Conservation (phyloP, 1,139 yeast genomes). For the Kodamaea alishanica region DNA sequence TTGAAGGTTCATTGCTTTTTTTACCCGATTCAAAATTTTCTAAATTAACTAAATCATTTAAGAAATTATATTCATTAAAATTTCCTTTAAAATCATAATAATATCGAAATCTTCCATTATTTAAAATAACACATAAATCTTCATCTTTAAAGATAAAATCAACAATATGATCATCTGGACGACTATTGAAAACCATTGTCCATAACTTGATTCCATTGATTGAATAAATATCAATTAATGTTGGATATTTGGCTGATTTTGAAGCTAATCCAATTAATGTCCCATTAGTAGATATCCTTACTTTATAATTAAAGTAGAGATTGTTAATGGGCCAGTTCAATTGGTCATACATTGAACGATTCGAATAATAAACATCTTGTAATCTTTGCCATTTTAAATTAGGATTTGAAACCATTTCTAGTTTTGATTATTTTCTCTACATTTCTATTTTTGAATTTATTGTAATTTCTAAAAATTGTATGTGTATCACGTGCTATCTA, state of each 20-base stretch:
- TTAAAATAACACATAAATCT: slow-evolving; percentile 57
- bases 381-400: slow-evolving; percentile 61
- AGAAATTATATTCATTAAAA: slow-evolving; percentile 47
- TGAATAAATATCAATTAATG: slow-evolving; percentile 47
- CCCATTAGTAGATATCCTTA: slow-evolving; percentile 27
- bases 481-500: neutral
- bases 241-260: slow-evolving; percentile 30
- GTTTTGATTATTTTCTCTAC: slow-evolving; percentile 1
- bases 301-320: slow-evolving; percentile 26
- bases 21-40: slow-evolving; percentile 22
- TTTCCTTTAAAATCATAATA: slow-evolving; percentile 70
- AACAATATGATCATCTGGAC: slow-evolving; percentile 51
- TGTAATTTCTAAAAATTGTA: neutral
- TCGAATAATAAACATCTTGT: slow-evolving; percentile 57
- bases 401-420: slow-evolving; percentile 33
- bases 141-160: slow-evolving; percentile 59
- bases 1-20: slow-evolving; percentile 1
- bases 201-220: slow-evolving; percentile 50
- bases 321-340: slow-evolving; percentile 36
- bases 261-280: slow-evolving; percentile 39
- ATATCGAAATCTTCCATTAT: slow-evolving; percentile 53
- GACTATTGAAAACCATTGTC: slow-evolving; percentile 50
- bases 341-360: slow-evolving; percentile 41
- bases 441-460: no score
- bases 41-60: slow-evolving; percentile 34